These are phyloP conservation scores for Recurvomyces mirabilis DNA, from an alignment of 495 filamentous ascomycete species.

Conservation along the genomic window DNA sequence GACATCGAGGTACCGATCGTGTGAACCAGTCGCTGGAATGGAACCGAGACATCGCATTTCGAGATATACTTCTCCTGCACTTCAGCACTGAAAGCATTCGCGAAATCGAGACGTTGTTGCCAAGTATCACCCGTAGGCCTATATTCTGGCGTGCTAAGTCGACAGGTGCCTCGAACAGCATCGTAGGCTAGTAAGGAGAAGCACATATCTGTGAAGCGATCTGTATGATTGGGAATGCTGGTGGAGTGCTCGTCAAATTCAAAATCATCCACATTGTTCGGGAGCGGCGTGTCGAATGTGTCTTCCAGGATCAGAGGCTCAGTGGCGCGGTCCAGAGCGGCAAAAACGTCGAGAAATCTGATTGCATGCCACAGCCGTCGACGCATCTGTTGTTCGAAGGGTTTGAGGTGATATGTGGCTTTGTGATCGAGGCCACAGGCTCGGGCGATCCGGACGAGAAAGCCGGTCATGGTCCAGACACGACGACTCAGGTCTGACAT, in stretches of 20 bases:
- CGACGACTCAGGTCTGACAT: conserved; percentile 9
- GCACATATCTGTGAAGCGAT: conserved; percentile 17
- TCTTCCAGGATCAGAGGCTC: conserved; percentile 2
- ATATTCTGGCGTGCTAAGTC: conserved; percentile 5
- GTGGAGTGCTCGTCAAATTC: conserved; percentile 19
- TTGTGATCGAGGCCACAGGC: conserved; percentile 13
- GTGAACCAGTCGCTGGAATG: conserved; percentile 11
- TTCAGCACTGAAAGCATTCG: neutral
- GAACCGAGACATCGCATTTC: conserved; percentile 10
- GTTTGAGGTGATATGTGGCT: conserved; percentile 19
- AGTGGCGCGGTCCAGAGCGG: conserved; percentile 14
- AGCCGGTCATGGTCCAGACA: conserved; percentile 14
- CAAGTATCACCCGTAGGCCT: conserved; percentile 9
- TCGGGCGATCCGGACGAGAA: conserved; percentile 16
- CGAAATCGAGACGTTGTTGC: conserved; percentile 15
- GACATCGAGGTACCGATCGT: conserved; percentile 9
- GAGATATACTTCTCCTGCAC: conserved; percentile 8
- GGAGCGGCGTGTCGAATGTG: conserved; percentile 8
- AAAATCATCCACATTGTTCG: conserved; percentile 13
- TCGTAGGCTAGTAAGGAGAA: conserved; percentile 9
- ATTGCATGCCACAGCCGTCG: conserved; percentile 14
- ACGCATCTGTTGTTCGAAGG: conserved; percentile 15
- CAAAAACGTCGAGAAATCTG: conserved; percentile 17
- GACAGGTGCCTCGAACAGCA: neutral
- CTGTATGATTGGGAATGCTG: conserved; percentile 6